Evolutionary conservation across 2,329 filamentous ascomycete species (phyloP), one percentile per base, ranked within the genome.

Genomic region (Tolypocladium tropicale): DNA sequence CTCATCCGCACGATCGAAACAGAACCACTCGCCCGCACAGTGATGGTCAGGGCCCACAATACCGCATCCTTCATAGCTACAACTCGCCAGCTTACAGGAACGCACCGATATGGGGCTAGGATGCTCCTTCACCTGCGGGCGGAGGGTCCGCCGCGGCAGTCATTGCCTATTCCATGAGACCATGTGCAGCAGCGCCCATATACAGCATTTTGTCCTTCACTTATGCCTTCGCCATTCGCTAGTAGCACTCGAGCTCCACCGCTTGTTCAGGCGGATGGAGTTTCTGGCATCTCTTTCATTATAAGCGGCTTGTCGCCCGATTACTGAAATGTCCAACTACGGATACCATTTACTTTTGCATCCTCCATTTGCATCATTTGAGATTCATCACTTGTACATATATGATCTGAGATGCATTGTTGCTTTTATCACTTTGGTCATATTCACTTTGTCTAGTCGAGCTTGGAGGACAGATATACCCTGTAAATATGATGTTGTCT

Each of bases 51-150:
- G 51, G 49, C 16, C 54, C 55, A 16, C 78, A 76, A 10, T 82
- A 78, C 58, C 76, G 79, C 1, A 71, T 82, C 12, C 68, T 82
- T 10, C 80, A 83, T 67, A 82, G 79, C 66, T 82, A 83, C 61
- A 80, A 82, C 63, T 80, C 80, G 4, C 79, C 80, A 6, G 78
- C 80, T 6, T 83, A 83, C 61, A 74, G 74, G 32, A 73, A 77
- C 37, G 75, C 71, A 3, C 80, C 79, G 0, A 80, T 82, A n/a
- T 82, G 79, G 78, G 74, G 77, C n/a, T 80, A 56, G 21, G 18
- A 36, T n/a, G 25, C 50, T 10, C 16, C 14, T 36, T n/a, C n/a
- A n/a, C n/a, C n/a, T n/a, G n/a, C n/a, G n/a, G n/a, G n/a, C n/a
- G n/a, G n/a, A n/a, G n/a, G n/a, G n/a, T n/a, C n/a, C n/a, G n/a